Evolutionary conservation across 1,284 basidiomycete species (phyloP).

Genomic region (Bjerkandera adusta): DNA sequence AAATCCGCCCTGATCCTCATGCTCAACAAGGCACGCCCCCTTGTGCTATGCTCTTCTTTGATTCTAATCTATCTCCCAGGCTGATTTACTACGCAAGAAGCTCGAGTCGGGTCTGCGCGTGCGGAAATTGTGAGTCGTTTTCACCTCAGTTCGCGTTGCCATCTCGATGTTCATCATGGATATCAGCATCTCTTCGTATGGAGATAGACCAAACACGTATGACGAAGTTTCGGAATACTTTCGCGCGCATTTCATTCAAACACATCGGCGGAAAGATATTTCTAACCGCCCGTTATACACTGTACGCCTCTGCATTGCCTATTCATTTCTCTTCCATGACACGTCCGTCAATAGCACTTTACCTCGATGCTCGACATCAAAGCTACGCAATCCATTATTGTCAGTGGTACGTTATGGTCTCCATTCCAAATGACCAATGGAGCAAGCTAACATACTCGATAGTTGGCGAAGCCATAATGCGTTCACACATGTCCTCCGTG

Average conservation of each 20-base stretch:
- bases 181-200: slow-evolving; percentile 74
- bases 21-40: slow-evolving; percentile 62
- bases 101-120: slow-evolving; percentile 61
- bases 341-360: slow-evolving; percentile 53
- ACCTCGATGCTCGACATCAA: slow-evolving; percentile 76
- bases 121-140: slow-evolving; percentile 60
- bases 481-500: slow-evolving; percentile 22
- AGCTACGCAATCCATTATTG: slow-evolving; percentile 72
- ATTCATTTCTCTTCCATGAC: background rate
- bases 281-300: slow-evolving; percentile 58
- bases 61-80: slow-evolving; percentile 35
- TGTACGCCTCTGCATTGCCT: slow-evolving; percentile 40
- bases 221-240: slow-evolving; percentile 76
- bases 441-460: background rate
- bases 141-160: slow-evolving; percentile 3
- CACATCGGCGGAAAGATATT: slow-evolving; percentile 63
- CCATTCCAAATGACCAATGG: background rate
- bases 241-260: slow-evolving; percentile 73
- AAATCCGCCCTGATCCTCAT: slow-evolving; percentile 71
- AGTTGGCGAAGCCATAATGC: slow-evolving; percentile 27
- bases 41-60: background rate
- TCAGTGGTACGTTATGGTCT: slow-evolving; percentile 49
- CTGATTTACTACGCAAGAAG: slow-evolving; percentile 66
- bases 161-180: slow-evolving; percentile 1
- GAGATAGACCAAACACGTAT: slow-evolving; percentile 68